These are phyloP conservation scores for Chrysopogon serrulatus DNA, from an alignment of 176 grass and related monocot genomes.

Conservation along the genomic window DNA sequence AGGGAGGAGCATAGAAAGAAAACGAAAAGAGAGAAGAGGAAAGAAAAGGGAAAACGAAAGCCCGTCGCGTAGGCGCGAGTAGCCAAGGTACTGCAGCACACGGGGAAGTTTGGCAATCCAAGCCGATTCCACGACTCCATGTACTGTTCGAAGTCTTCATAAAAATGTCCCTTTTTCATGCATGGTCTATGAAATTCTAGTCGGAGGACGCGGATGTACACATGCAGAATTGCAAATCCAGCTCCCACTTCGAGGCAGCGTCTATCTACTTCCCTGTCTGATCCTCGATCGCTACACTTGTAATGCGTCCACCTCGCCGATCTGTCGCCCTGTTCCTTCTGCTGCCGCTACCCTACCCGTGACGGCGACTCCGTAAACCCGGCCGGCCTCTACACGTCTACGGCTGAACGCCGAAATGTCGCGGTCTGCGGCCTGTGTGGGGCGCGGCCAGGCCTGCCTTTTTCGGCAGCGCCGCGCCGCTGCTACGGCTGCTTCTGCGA, in stretches of 20 bases:
- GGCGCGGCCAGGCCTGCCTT: neutral
- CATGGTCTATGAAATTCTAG: neutral
- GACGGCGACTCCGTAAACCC: slow-evolving; percentile 4
- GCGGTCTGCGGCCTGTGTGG: neutral
- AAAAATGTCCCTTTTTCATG: neutral
- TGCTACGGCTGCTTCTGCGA: neutral
- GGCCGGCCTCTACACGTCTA: neutral
- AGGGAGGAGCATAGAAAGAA: no score
- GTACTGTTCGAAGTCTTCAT: neutral
- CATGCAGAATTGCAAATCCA: neutral
- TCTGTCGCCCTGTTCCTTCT: neutral
- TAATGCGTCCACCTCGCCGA: neutral
- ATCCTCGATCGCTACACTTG: neutral
- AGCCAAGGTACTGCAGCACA: no score
- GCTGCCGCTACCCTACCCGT: slow-evolving; percentile 17
- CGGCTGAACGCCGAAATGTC: neutral
- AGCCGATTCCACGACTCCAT: no score
- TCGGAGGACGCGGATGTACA: neutral
- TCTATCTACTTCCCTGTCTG: neutral
- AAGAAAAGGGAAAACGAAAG: no score
- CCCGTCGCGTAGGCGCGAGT: no score
- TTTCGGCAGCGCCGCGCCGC: neutral
- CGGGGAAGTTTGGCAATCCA: no score
- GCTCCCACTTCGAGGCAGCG: neutral
- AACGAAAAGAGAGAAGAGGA: no score